phyloP scores from a whole-genome alignment of 345 rosid genomes.

The Barbarea vulgaris region DNA sequence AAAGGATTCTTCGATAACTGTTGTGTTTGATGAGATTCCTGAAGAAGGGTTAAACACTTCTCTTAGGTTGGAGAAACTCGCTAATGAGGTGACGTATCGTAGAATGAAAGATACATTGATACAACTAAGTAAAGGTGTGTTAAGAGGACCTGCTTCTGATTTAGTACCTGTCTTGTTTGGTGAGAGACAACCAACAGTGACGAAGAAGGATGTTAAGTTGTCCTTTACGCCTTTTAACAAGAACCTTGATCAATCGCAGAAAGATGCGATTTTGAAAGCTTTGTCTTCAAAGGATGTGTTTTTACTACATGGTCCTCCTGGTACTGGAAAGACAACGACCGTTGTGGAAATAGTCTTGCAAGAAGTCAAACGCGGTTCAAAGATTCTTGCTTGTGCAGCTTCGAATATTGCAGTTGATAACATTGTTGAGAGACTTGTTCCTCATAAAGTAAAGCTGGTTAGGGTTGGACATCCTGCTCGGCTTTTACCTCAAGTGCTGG shows the following conservation, averaged over 20 bases:
- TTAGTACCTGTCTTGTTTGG: conserved; percentile 87
- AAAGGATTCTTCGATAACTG: conserved; percentile 87
- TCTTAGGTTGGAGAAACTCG: conserved; percentile 80
- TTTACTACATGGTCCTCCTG: conserved; percentile 98
- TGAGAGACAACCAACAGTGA: conserved; percentile 57
- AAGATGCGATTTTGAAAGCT: conserved; percentile 83
- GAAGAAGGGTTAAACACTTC: conserved; percentile 86
- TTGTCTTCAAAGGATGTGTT: conserved; percentile 83
- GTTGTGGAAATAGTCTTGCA: conserved; percentile 92
- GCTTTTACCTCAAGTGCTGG: conserved; percentile 88
- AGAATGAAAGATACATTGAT: conserved; percentile 94
- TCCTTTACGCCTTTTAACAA: conserved; percentile 62
- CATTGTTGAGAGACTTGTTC: conserved; percentile 92
- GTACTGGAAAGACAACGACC: conserved; percentile 98
- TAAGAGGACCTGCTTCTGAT: conserved; percentile 87
- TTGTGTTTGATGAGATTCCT: conserved; percentile 87
- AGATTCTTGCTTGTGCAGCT: conserved; percentile 97
- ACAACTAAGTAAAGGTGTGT: conserved; percentile 81
- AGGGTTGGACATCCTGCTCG: conserved; percentile 97
- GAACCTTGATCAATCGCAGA: conserved; percentile 89
- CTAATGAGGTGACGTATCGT: conserved; percentile 94
- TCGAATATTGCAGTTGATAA: conserved; percentile 98
- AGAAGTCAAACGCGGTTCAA: conserved; percentile 94
- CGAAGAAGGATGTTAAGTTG: conserved; percentile 55
- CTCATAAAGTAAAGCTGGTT: conserved; percentile 88